These are phyloP conservation scores for Funneliformis mosseae DNA, from an alignment of 192 early-diverging fungal genomes.

Conservation along the genomic window DNA sequence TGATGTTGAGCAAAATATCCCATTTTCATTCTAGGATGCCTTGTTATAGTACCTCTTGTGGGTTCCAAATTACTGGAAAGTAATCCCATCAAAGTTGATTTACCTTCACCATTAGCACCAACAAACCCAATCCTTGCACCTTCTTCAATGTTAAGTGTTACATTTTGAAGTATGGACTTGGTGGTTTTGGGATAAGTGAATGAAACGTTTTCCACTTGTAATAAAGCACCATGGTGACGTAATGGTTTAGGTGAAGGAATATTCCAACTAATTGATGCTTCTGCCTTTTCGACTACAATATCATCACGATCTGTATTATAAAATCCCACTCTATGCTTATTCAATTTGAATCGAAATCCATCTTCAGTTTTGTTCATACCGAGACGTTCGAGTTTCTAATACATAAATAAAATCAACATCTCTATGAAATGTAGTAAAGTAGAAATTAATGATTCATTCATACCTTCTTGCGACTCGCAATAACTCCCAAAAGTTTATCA, in stretches of 20 bases:
- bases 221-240: conserved; percentile 65
- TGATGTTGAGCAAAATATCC: conserved; percentile 88
- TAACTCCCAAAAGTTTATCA: conserved; percentile 76
- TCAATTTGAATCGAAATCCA: conserved; percentile 68
- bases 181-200: conserved; percentile 42
- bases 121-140: conserved; percentile 73
- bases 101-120: conserved; percentile 83
- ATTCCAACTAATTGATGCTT: conserved; percentile 60
- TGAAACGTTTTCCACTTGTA: conserved; percentile 64
- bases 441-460: not conserved
- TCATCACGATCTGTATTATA: conserved; percentile 48
- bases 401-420: not conserved
- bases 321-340: conserved; percentile 33
- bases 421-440: not conserved
- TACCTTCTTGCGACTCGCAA: conserved; percentile 79
- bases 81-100: conserved; percentile 80
- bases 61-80: conserved; percentile 66
- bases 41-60: conserved; percentile 63
- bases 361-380: conserved; percentile 68
- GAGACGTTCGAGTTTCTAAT: conserved; percentile 64
- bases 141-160: conserved; percentile 71
- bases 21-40: conserved; percentile 62
- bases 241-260: conserved; percentile 71
- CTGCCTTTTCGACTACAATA: conserved; percentile 59
- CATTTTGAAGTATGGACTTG: conserved; percentile 57